These are phyloP conservation scores for Vicia faba DNA, from an alignment of 306 rosid genomes.

Conservation along the genomic window DNA sequence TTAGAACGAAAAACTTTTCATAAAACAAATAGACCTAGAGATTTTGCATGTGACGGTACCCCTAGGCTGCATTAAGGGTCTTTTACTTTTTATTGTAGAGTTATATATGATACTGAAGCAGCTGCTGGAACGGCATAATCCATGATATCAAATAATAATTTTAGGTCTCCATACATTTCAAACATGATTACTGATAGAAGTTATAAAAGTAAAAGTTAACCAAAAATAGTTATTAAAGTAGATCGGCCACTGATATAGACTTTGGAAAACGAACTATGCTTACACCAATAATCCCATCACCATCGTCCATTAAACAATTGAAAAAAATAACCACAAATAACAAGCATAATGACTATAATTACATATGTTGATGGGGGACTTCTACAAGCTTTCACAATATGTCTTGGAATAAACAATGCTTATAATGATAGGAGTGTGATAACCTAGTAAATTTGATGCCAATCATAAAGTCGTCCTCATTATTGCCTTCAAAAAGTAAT, in stretches of 20 bases:
- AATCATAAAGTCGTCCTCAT: constrained; percentile 81
- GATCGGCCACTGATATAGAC: background rate
- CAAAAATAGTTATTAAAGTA: background rate
- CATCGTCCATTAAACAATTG: constrained; percentile 19
- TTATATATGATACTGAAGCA: background rate
- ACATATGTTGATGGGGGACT: background rate
- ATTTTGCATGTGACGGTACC: too few species aligned
- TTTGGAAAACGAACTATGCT: constrained; percentile 12
- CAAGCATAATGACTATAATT: too few species aligned
- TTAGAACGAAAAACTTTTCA: background rate
- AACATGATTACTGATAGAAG: background rate
- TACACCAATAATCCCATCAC: background rate
- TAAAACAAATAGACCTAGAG: background rate
- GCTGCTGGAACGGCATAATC: background rate
- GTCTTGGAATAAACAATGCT: constrained; percentile 21
- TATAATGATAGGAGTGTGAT: constrained; percentile 23
- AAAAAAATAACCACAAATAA: constrained; percentile 23
- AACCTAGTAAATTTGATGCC: constrained; percentile 94
- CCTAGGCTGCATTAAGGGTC: constrained; percentile 13
- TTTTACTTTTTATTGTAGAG: background rate
- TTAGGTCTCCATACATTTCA: background rate
- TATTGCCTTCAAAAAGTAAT: constrained; percentile 80
- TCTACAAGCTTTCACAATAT: constrained; percentile 21
- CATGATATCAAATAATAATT: background rate
- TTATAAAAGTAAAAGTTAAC: background rate